Conservation (phyloP, 768 basidiomycete species). For the Leccinum fibrillosum region DNA sequence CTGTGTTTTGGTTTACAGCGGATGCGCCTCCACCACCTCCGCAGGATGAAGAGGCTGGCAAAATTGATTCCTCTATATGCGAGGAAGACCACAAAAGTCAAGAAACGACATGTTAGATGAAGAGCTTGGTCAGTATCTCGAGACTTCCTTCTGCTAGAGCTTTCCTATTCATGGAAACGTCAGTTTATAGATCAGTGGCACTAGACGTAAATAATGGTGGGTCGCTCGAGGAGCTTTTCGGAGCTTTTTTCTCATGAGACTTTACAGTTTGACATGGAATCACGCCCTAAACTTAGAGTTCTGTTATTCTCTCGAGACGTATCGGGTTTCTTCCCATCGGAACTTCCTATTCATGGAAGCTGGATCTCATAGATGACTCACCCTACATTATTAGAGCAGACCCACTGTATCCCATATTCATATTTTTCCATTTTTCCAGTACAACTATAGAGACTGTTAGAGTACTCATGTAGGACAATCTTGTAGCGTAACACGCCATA, state of each 20-base stretch:
- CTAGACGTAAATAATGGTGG: not conserved
- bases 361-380: not conserved
- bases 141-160: not conserved
- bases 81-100: not conserved
- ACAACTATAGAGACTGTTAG: not conserved
- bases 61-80: not conserved
- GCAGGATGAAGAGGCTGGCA: not conserved
- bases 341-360: constrained; percentile 3
- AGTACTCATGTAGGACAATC: not conserved
- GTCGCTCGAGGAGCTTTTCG: not conserved
- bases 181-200: not conserved
- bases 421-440: not conserved
- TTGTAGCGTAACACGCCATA: not conserved
- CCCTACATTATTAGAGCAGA: not conserved
- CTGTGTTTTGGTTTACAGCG: constrained; percentile 43
- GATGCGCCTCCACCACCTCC: not conserved
- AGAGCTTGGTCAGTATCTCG: constrained; percentile 9
- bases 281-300: not conserved
- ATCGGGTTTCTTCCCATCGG: not conserved
- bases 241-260: constrained; percentile 3
- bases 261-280: not conserved
- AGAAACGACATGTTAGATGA: not conserved
- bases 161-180: constrained; percentile 4
- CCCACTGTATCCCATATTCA: not conserved
- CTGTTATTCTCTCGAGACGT: constrained; percentile 2